Base-by-base conservation (phyloP, 1,139 yeast genomes). In the Yamadazyma kanchanaburiensis region DNA sequence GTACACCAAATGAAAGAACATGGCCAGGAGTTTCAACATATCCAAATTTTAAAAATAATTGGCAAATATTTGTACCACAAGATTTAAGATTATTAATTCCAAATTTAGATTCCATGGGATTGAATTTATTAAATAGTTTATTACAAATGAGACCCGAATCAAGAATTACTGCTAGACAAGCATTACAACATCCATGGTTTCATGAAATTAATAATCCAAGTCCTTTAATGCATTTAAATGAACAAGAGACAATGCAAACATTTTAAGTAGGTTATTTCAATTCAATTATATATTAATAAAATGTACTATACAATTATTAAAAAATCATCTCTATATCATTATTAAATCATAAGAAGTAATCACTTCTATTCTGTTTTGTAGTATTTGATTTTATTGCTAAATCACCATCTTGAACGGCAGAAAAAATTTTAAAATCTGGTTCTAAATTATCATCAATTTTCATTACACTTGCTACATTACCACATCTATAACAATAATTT, bases 391-490 rank as follows among this genome's bases (percentile, higher is more conserved):
- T 85, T 37, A 79, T 73, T 15, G 86, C 81, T 39, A 66, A 51
- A 46, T 67, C 74, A 49, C 94, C 98, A 55, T 88, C 97, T 39
- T 94, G 95, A 29, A 91, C 98, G 10, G 97, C 97, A 49, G 88
- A 82, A 58, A 91, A 91, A 24, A 91, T 91, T 55, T 87, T 86
- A 60, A 91, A 91, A 52, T 86, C 83, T 9, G 96, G 96, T 40
- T 79, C 83, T 45, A 85, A 65, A 46, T 81, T 81, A 42, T 86
- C 95, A 46, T 83, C 95, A 35, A 91, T 84, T 56, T 87, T 86
- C 97, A 91, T 91, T 15, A 91, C 96, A 67, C 95, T 84, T 25
- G 98, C 98, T 32, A 91, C 96, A 55, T 91, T 91, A 32, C 98
- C 98, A 61, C 98, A 91, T 49, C 98, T 72, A 57, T 91, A 91